These are phyloP conservation scores for Candida berthetii DNA, from an alignment of 805 yeast genomes.

Conservation along the genomic window DNA sequence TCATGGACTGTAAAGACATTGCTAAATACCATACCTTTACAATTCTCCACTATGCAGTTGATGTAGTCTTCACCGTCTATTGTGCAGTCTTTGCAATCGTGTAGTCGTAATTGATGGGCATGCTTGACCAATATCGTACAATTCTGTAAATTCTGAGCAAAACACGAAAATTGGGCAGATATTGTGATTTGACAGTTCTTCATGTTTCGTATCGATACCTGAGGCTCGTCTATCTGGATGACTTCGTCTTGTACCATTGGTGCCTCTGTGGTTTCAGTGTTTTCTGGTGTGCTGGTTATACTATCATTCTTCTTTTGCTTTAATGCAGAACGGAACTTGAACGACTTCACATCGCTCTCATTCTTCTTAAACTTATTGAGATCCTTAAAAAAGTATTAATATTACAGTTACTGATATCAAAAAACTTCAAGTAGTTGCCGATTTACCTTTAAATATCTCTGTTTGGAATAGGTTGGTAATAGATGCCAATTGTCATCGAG, in stretches of 20 bases:
- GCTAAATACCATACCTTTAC: conserved; percentile 6
- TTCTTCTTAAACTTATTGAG: not conserved
- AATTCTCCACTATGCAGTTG: conserved; percentile 12
- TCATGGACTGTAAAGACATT: conserved; percentile 12
- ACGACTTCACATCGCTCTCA: not conserved
- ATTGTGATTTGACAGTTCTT: conserved; percentile 7
- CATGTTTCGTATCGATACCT: conserved; percentile 10
- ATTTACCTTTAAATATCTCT: conserved; percentile 11
- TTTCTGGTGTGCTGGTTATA: not conserved
- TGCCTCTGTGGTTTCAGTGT: conserved; percentile 1
- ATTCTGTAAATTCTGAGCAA: conserved; percentile 7
- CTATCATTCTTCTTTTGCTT: not conserved
- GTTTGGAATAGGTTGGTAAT: conserved; percentile 15
- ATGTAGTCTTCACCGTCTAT: conserved; percentile 5
- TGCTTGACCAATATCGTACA: conserved; percentile 8
- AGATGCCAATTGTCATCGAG: conserved; percentile 12
- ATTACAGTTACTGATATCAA: conserved; percentile 4
- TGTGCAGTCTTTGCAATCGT: conserved; percentile 7
- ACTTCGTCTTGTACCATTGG: conserved; percentile 1
- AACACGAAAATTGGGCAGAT: conserved; percentile 9
- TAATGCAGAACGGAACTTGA: not conserved
- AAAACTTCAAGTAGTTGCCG: not conserved
- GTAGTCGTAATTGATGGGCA: conserved; percentile 18
- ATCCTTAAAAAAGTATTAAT: not conserved
- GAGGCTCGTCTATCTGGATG: conserved; percentile 1